Conservation (phyloP, 1,284 basidiomycete genomes). For the Spongispora temasekensis region DNA sequence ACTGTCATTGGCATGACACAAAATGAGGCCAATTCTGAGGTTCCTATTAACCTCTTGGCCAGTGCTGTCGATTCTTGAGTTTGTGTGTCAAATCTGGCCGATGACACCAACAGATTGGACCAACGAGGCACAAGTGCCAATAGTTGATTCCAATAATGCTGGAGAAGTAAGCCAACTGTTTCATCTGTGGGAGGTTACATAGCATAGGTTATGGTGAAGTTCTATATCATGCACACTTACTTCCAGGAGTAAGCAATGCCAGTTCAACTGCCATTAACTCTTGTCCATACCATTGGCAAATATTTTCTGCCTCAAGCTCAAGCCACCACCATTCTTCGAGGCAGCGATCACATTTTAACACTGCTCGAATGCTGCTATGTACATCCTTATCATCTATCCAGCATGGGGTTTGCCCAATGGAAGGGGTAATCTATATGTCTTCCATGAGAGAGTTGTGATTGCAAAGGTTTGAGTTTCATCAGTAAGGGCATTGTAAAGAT, state of each 20-base stretch:
- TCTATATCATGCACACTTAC: not conserved
- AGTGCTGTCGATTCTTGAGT: not conserved
- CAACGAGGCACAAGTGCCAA: not conserved
- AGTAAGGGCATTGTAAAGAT: too few species aligned
- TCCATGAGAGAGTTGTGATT: constrained; percentile 36
- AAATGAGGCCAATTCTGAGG: not conserved
- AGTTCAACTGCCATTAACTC: not conserved
- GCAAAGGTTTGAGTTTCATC: constrained; percentile 31
- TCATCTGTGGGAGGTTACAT: too few species aligned
- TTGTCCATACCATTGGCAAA: not conserved
- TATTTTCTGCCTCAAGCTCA: not conserved
- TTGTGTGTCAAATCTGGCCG: not conserved
- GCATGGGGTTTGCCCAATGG: constrained; percentile 18
- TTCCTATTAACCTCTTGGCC: not conserved
- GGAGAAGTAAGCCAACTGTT: not conserved
- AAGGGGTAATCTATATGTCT: constrained; percentile 41
- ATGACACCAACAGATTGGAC: not conserved
- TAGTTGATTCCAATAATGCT: not conserved
- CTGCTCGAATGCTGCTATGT: constrained; percentile 33
- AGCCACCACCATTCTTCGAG: constrained; percentile 26
- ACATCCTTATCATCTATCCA: constrained; percentile 40
- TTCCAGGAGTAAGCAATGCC: not conserved
- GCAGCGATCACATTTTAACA: constrained; percentile 34
- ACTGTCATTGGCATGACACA: not conserved
- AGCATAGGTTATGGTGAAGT: too few species aligned